Evolutionary conservation across 129 eudicot species (phyloP), one percentile per base, ranked within the genome.

Genomic region (Ambrosia artemisiifolia): DNA sequence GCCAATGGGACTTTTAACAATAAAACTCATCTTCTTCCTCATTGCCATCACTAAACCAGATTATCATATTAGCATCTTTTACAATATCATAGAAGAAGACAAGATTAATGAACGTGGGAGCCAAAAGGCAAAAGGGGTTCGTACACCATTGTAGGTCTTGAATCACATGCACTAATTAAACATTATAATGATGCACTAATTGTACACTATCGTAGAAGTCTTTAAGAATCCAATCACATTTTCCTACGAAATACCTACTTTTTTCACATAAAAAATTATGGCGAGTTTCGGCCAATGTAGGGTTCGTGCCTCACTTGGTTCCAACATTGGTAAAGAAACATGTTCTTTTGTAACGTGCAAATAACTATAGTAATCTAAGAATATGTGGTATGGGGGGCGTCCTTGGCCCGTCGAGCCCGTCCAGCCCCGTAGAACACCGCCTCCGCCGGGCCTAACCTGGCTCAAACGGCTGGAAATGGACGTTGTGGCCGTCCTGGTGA

Each of bases 81-180:
- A 34, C 47, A 24, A 24, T 24, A 50, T 8, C 40, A 70, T 13
- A 36, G n/a, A 67, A 44, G 69, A 57, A 43, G 24, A 76, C 51
- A 44, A 57, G 24, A 57, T 46, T 57, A 14, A 67, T 33, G 11
- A 56, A 76, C 67, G 67, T 67, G 69, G 74, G 61, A 56, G 55
- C 57, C 47, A 65, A 75, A 61, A 32, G 63, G 16, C 65, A 33
- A 61, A 60, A 75, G 36, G 56, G 24, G 67, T 65, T 24, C 72
- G 67, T 75, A 75, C 74, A 56, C 68, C 49, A 66, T 43, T 53
- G 60, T 75, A 67, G 65, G 16, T 34, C 33, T 67, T 13, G 16
- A 11, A 8, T 55, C 35, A 66, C 74, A 55, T 67, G 60, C 49
- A 17, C 24, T 35, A 19, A 20, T 44, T 76, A 38, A 43, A 67